phyloP scores from a whole-genome alignment of 2,329 filamentous ascomycete species.

The Pseudogymnoascus sp. region DNA sequence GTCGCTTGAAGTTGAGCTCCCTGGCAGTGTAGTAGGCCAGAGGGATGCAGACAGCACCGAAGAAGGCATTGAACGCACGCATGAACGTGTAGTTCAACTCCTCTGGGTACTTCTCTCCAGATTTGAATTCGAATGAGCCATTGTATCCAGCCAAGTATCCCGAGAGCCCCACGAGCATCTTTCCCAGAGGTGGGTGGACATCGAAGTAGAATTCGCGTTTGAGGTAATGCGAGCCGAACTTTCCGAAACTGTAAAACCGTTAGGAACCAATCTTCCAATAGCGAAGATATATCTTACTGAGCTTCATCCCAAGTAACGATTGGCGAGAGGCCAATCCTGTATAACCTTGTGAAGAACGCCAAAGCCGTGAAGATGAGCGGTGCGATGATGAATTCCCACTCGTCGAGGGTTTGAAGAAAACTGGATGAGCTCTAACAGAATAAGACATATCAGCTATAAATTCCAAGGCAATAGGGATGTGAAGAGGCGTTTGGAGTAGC shows the following conservation, averaged over 20 bases:
- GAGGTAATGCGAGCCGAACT: constrained; percentile 98
- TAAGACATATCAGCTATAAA: constrained; percentile 21
- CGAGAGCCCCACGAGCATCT: constrained; percentile 95
- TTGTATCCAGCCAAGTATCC: constrained; percentile 97
- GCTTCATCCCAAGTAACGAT: constrained; percentile 74
- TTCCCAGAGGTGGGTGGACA: constrained; percentile 88
- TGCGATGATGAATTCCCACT: constrained; percentile 57
- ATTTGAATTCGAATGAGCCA: constrained; percentile 99
- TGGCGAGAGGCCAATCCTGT: constrained; percentile 63
- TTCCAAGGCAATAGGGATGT: neutral
- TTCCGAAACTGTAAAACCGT: constrained; percentile 62
- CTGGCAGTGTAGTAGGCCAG: constrained; percentile 92
- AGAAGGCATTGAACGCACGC: constrained; percentile 94
- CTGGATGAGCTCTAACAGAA: constrained; percentile 41
- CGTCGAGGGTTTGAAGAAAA: constrained; percentile 53
- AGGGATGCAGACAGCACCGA: constrained; percentile 86
- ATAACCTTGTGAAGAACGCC: constrained; percentile 60
- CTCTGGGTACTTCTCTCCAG: constrained; percentile 86
- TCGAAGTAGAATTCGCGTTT: constrained; percentile 99
- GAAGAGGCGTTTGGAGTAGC: constrained; percentile 8
- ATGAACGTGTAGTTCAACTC: constrained; percentile 98
- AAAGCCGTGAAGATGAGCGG: constrained; percentile 54
- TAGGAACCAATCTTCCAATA: constrained; percentile 29
- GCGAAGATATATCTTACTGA: constrained; percentile 45
- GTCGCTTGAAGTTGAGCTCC: constrained; percentile 77